Evolutionary conservation across 192 early-diverging fungal genomes (phyloP).

Genomic region (Coemansia sp.): DNA sequence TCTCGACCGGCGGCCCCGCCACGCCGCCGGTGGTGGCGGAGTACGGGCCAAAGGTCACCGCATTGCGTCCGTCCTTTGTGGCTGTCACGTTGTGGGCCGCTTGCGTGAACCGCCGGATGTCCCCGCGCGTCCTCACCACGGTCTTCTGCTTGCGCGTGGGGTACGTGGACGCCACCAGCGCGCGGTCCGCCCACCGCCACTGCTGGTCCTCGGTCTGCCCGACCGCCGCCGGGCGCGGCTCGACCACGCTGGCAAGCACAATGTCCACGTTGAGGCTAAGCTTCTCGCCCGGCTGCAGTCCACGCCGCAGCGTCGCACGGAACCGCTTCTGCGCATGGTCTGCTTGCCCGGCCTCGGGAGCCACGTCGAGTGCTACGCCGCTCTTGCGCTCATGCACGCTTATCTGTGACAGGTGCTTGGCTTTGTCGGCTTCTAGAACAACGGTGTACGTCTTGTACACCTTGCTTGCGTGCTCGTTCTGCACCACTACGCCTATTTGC

Average conservation of each 20-base stretch:
- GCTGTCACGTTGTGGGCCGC: slow-evolving; percentile 14
- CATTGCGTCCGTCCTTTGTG: slow-evolving; percentile 48
- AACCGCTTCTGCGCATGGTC: not conserved
- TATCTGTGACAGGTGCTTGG: slow-evolving; percentile 16
- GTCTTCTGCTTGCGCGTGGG: slow-evolving; percentile 69
- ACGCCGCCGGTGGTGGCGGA: slow-evolving; percentile 21
- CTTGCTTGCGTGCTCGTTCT: slow-evolving; percentile 35
- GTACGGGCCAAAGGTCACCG: slow-evolving; percentile 74
- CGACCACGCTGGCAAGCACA: slow-evolving; percentile 42
- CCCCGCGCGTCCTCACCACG: slow-evolving; percentile 51
- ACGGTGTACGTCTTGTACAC: slow-evolving; percentile 27
- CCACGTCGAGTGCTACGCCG: slow-evolving; percentile 14
- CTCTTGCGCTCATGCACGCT: slow-evolving; percentile 45
- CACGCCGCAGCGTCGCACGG: slow-evolving; percentile 12
- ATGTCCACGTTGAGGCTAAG: slow-evolving; percentile 56
- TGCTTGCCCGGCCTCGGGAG: not conserved
- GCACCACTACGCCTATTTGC: slow-evolving; percentile 48
- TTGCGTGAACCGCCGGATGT: slow-evolving; percentile 8
- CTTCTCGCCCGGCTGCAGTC: slow-evolving; percentile 57
- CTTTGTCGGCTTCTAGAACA: slow-evolving; percentile 8
- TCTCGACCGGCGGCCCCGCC: slow-evolving; percentile 22
- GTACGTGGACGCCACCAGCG: slow-evolving; percentile 66
- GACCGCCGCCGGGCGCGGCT: slow-evolving; percentile 54
- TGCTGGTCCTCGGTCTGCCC: slow-evolving; percentile 65
- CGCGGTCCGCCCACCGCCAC: slow-evolving; percentile 58